A percentile compares a stretch with the other conserved stretches of the same genome.
Conservation (phyloP, 208 protist genomes). For the Trypanosoma theileri region DNA sequence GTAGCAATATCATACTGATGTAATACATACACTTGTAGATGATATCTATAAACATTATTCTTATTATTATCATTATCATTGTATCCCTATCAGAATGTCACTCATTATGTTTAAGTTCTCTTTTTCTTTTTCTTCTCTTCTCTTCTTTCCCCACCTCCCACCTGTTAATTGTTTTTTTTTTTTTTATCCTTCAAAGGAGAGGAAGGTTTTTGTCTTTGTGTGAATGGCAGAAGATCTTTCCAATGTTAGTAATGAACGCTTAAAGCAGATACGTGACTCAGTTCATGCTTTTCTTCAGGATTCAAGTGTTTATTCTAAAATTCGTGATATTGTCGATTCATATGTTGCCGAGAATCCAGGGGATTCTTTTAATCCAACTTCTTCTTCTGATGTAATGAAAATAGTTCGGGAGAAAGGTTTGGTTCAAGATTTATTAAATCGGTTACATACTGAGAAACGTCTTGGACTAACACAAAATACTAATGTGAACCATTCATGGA, state of each 20-base stretch:
- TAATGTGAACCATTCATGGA: slow-evolving; percentile 15
- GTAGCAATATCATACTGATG: too few species aligned
- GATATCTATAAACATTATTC: too few species aligned
- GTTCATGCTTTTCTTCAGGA: slow-evolving; percentile 85
- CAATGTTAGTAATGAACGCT: slow-evolving; percentile 36
- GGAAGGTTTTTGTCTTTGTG: slow-evolving; percentile 3
- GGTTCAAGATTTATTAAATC: slow-evolving; percentile 65
- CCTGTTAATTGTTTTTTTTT: slow-evolving; percentile 8
- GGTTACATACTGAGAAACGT: slow-evolving; percentile 39
- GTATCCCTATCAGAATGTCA: background rate
- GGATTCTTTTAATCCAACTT: slow-evolving; percentile 27
- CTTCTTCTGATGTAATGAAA: slow-evolving; percentile 75
- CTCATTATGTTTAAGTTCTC: background rate
- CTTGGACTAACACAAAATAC: background rate
- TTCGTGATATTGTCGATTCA: slow-evolving; percentile 87
- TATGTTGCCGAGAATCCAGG: slow-evolving; percentile 74
- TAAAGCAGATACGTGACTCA: slow-evolving; percentile 71
- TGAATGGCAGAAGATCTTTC: slow-evolving; percentile 31
- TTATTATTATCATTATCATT: too few species aligned
- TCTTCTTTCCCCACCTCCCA: background rate
- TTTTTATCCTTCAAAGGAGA: slow-evolving; percentile 2
- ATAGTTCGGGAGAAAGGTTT: slow-evolving; percentile 85
- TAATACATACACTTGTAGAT: too few species aligned
- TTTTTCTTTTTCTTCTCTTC: background rate
- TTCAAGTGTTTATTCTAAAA: slow-evolving; percentile 84